These are phyloP conservation scores for Phytopythium aichiense DNA, from an alignment of 352 stramenopile genomes.

Conservation along the genomic window DNA sequence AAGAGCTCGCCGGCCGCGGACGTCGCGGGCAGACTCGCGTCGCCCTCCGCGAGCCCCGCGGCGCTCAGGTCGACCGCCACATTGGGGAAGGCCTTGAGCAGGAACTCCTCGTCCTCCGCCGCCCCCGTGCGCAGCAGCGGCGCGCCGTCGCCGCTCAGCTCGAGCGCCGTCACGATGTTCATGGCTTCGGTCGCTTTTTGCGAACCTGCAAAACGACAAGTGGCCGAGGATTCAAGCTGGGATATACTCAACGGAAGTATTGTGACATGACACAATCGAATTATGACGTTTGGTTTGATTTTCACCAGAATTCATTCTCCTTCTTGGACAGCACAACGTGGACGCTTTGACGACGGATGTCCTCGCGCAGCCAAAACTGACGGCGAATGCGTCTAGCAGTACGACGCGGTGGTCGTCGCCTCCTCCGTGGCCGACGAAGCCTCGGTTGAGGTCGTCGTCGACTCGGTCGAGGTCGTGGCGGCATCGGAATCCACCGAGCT, in stretches of 20 bases:
- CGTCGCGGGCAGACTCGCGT: slow-evolving; percentile 17
- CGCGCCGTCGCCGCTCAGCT: slow-evolving; percentile 41
- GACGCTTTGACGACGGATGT: neutral
- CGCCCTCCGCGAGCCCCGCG: slow-evolving; percentile 14
- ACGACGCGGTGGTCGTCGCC: neutral
- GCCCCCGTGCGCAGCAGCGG: slow-evolving; percentile 49
- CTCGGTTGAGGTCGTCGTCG: neutral
- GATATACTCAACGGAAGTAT: no score
- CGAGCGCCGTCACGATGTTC: slow-evolving; percentile 46
- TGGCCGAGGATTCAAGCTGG: neutral
- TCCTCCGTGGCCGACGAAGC: neutral
- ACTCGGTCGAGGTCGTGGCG: neutral
- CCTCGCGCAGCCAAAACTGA: neutral
- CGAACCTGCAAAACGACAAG: neutral
- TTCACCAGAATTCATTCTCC: no score
- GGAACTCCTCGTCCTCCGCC: slow-evolving; percentile 51
- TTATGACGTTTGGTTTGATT: no score
- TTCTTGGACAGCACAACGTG: no score
- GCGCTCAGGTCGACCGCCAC: slow-evolving; percentile 40
- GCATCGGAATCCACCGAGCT: neutral
- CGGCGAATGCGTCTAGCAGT: neutral
- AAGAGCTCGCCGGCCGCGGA: slow-evolving; percentile 24
- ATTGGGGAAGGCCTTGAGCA: slow-evolving; percentile 43
- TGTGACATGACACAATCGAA: no score
- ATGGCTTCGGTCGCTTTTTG: slow-evolving; percentile 13